Evolutionary conservation across 805 yeast genomes (phyloP), one percentile per base, ranked within the genome.

Genomic region (Tetrapisispora iriomotensis): DNA sequence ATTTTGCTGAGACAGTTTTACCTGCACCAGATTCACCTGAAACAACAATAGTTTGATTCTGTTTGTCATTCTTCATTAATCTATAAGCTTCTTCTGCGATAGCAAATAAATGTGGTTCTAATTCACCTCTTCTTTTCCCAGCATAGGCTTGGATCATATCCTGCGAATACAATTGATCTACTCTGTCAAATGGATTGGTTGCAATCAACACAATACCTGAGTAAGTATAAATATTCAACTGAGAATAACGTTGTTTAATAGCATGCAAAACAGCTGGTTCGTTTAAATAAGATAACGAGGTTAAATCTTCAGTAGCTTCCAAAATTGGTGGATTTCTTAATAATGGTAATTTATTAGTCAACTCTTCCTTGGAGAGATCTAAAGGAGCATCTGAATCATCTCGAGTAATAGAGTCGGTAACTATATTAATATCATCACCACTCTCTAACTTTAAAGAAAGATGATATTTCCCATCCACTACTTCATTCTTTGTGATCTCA

Each of bases 11-110:
- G 30, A 90, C 97, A 4, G 97, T 92, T 56, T 90, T 92, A 62
- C 98, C 98, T 22, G 98, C 97, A 63, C 98, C 98, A 6, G 95
- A 84, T 65, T 90, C 98, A 65, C 98, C 98, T 51, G 88, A 78
- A 14, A 90, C 97, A 14, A 90, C 96, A 46, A 90, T 88, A 1
- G 98, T 90, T 65, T 90, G 98, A 65, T 90, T 88, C 51, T 76
- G 71, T 29, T 74, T 68, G 51, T 86, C 94, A 36, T 79, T 72
- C 54, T 83, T 82, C 98, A 90, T 90, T 57, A 94, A 81, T 53
- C 95, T 73, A 60, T 87, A 88, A 6, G 97, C 96, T 54, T 92
- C 96, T 62, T 88, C 97, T 21, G 98, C 97, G 51, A 90, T 90
- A 33, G 96, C 96, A 62, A 90, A 90, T 57, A 90, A 69, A 68